Conservation (phyloP, 495 filamentous ascomycete genomes). For the Bombardia bombarda region DNA sequence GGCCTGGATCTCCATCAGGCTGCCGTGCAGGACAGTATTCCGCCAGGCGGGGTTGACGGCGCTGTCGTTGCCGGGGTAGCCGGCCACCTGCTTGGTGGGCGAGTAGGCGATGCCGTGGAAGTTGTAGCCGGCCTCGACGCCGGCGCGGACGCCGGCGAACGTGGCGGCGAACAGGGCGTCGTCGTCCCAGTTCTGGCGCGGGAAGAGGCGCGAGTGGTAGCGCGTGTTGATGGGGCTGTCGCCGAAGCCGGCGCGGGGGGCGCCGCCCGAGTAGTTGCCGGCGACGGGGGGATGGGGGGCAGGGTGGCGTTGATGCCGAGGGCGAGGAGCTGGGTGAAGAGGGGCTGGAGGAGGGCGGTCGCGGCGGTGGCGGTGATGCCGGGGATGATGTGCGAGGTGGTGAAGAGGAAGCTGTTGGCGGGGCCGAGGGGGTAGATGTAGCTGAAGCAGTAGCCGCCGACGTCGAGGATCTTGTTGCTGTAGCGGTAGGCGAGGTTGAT, state of each 20-base stretch:
- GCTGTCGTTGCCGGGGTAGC: constrained; percentile 32
- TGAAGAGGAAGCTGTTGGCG: constrained; percentile 29
- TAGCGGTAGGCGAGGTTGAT: constrained; percentile 34
- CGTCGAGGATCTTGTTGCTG: constrained; percentile 23
- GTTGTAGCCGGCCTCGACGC: constrained; percentile 36
- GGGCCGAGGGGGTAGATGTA: constrained; percentile 28
- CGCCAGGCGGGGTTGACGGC: constrained; percentile 51
- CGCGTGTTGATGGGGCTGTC: constrained; percentile 23
- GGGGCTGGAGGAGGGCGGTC: constrained; percentile 35
- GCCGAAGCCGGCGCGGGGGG: constrained; percentile 4
- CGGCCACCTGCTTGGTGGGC: constrained; percentile 21
- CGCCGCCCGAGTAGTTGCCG: constrained; percentile 18
- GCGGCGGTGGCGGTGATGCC: constrained; percentile 19
- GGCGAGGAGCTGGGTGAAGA: constrained; percentile 30
- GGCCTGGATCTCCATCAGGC: constrained; percentile 28
- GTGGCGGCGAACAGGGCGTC: constrained; percentile 36
- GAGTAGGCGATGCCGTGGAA: constrained; percentile 38
- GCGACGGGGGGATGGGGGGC: constrained; percentile 11
- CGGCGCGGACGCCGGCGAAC: constrained; percentile 37
- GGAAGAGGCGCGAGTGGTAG: constrained; percentile 46
- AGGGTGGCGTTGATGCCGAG: constrained; percentile 23
- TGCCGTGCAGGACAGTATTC: constrained; percentile 43
- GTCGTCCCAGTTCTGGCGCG: constrained; percentile 37
- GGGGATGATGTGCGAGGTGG: constrained; percentile 21
- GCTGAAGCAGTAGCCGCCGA: constrained; percentile 38